phyloP scores from a whole-genome alignment of 345 rosid genomes.

The Combretum micranthum region DNA sequence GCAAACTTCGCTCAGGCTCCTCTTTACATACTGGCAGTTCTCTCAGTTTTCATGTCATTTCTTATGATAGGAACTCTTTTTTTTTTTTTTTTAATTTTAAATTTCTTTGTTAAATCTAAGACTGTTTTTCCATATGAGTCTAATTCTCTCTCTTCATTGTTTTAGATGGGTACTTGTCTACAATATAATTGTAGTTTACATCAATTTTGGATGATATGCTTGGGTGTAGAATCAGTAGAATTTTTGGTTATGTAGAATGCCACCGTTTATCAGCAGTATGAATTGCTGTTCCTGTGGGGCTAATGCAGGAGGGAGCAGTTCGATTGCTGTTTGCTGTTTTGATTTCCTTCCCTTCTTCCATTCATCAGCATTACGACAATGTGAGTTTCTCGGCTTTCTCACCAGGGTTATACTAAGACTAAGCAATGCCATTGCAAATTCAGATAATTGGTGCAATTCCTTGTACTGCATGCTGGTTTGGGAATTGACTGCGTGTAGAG shows the following conservation, averaged over 20 bases:
- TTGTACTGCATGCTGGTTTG: too few species aligned
- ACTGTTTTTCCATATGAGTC: not conserved
- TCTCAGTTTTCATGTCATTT: not conserved
- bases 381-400: conserved; percentile 4
- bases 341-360: conserved; percentile 7
- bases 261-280: not conserved
- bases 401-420: not conserved
- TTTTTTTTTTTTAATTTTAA: not conserved
- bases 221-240: too few species aligned
- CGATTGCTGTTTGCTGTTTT: conserved; percentile 5
- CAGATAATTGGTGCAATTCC: too few species aligned
- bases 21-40: too few species aligned
- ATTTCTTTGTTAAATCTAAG: not conserved
- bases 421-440: too few species aligned
- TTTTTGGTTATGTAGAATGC: not conserved
- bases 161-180: not conserved
- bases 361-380: conserved; percentile 7
- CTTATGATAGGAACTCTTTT: not conserved
- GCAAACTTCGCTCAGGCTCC: too few species aligned
- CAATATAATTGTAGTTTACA: not conserved
- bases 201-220: too few species aligned
- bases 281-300: not conserved
- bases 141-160: not conserved
- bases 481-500: too few species aligned
- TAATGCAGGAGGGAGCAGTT: conserved; percentile 7